Base-by-base conservation (phyloP, 805 yeast species). In the Wickerhamomyces bisporus region DNA sequence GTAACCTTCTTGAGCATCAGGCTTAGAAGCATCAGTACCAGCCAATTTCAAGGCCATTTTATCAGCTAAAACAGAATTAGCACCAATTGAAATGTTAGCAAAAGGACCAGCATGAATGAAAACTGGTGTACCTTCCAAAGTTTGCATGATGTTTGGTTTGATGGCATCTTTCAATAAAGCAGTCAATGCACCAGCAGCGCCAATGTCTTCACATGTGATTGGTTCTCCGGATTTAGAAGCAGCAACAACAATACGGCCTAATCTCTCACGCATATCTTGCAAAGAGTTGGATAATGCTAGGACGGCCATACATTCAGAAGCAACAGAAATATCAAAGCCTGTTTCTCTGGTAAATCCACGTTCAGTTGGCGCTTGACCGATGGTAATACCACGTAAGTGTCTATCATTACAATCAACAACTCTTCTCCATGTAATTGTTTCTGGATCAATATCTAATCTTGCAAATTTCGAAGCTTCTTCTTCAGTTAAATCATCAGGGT, bases 71-170 rank as follows among this genome's bases (percentile, higher is more conserved):
- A 91, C 89, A 11, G 97, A 89, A 26, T 91, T 85, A 12, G 97
- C 96, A 53, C 98, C 98, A 59, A 91, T 91, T 25, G 96, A 86
- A 48, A 91, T 91, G 66, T 91, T 91, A 49, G 98, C 98, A 62
- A 91, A 91, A 21, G 98, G 98, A 46, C 98, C 98, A 29, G 97
- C 97, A 60, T 91, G 98, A 15, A 91, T 96, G 56, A 91, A 79
- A 19, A 91, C 98, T 6, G 98, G 98, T 7, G 97, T 89, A 43
- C 98, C 98, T 66, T 91, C 97, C 44, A 91, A 73, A 35, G 97
- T 86, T 66, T 91, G 98, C 98, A 91, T 91, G 60, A 91, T 65
- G 60, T 86, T 91, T 49, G 98, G 98, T 68, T 89, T 91, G 60
- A 91, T 81, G 18, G 98, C 96, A 59, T 91, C 98, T 67, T 88